Percentiles rank a stretch among this genome's conserved stretches.
phyloP scores from a whole-genome alignment of 1,284 basidiomycete species.

The Leccinum fuscescens region DNA sequence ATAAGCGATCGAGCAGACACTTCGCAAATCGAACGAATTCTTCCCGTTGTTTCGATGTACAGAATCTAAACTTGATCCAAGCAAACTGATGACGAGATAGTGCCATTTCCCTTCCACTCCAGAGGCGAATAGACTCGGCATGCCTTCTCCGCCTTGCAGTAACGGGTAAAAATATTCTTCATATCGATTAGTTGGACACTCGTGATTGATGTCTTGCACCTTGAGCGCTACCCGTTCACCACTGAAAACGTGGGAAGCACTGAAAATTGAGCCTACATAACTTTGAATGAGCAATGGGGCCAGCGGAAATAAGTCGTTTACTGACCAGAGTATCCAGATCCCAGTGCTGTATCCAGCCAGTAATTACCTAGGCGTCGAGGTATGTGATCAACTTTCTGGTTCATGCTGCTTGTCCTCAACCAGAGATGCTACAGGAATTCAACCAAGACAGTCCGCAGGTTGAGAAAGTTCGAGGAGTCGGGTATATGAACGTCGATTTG shows the following conservation, averaged over 20 bases:
- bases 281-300: constrained; percentile 1
- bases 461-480: not conserved
- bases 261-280: constrained; percentile 58
- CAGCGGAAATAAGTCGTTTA: not conserved
- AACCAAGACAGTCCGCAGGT: not conserved
- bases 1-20: constrained; percentile 68
- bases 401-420: constrained; percentile 16
- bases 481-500: not conserved
- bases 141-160: constrained; percentile 68
- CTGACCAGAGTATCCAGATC: constrained; percentile 56
- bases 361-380: constrained; percentile 48
- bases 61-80: constrained; percentile 65
- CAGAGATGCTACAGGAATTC: not conserved
- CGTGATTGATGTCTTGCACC: constrained; percentile 61
- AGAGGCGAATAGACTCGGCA: constrained; percentile 64
- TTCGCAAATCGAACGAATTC: constrained; percentile 62
- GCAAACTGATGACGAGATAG: constrained; percentile 71
- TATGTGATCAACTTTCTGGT: constrained; percentile 25
- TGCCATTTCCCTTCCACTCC: constrained; percentile 64
- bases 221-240: constrained; percentile 66
- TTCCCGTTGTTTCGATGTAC: constrained; percentile 55
- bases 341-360: constrained; percentile 44
- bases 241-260: constrained; percentile 55
- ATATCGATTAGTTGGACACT: constrained; percentile 72
- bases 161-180: constrained; percentile 68